Base-by-base conservation (phyloP, 106 monocot species). In the Narthecium ossifragum region DNA sequence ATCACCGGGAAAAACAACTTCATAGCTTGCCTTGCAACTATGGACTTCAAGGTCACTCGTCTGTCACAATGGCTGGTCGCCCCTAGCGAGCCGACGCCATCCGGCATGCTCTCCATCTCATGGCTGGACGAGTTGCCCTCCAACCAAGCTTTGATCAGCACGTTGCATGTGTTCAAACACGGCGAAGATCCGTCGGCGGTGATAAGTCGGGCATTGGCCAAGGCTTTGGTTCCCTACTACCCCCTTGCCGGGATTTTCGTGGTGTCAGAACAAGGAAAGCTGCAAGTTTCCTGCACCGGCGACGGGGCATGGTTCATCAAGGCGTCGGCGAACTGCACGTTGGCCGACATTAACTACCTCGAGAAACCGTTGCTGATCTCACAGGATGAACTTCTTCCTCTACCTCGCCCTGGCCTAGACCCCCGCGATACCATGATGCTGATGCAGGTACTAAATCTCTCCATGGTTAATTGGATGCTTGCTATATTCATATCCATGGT, bases 181-280 rank as follows among this genome's bases (percentile, higher is more conserved):
- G 41, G 41, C 41, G 14, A 41, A 2, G 1, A 41, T 2, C 3
- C 53, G 2, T 2, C 53, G 26, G 13, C 2, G 8, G 26, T 53
- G 23, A 12, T 53, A 13, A 53, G 17, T 4, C 6, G 7, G 1
- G 25, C 57, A 8, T 24, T 57, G 21, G 9, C 27, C 6, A n/a
- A 21, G n/a, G 57, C 11, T 8, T 13, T 57, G 6, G 32, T 57
- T 8, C 22, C 24, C 3, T 57, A 28, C 21, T 57, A 57, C n/a
- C 57, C 57, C 4, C 57, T 57, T 8, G 57, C 57, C 1, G 57
- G 57, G 1, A n/a, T 32, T 32, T 34, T 57, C 14, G 57, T 37
- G 33, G 34, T 34, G 18, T n/a, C 23, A 8, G 57, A 26, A 1
- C 22, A 24, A 15, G 57, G 32, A n/a, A 11, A 21, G 33, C 57